Percentiles rank a stretch among this genome's conserved stretches.
Evolutionary conservation across 208 protist species (phyloP).

Genomic region (Crithidia bombi): DNA sequence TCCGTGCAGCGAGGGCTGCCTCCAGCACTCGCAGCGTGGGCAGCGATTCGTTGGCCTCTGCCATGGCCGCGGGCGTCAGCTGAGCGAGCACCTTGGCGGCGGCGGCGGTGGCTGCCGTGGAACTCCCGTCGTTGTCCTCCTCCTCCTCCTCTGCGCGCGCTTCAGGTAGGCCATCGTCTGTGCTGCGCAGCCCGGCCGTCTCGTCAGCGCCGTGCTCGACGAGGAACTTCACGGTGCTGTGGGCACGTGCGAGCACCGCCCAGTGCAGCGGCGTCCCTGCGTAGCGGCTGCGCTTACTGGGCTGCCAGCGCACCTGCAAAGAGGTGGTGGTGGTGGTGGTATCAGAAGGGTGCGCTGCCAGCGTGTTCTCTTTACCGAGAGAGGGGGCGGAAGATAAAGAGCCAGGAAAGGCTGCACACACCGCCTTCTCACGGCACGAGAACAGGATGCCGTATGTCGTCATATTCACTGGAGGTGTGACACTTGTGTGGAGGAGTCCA

Average conservation of each 20-base stretch:
- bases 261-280: conserved; percentile 75
- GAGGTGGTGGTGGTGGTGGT: not conserved
- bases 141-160: not conserved
- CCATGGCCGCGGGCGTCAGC: conserved; percentile 47
- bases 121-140: not conserved
- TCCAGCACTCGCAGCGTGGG: conserved; percentile 46
- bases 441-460: conserved; percentile 50
- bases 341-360: no score
- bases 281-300: conserved; percentile 58
- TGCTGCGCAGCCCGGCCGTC: conserved; percentile 15
- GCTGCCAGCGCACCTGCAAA: conserved; percentile 56
- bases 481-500: conserved; percentile 39
- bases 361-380: no score
- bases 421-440: conserved; percentile 7
- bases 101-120: not conserved
- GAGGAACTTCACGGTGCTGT: conserved; percentile 61
- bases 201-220: conserved; percentile 55
- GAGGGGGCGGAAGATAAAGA: not conserved
- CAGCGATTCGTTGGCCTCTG: conserved; percentile 50
- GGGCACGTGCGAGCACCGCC: conserved; percentile 70
- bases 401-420: not conserved
- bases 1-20: conserved; percentile 31
- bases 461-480: conserved; percentile 39
- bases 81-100: conserved; percentile 4
- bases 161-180: no score